Conservation (phyloP, 768 basidiomycete genomes). For the Russula virescens region DNA sequence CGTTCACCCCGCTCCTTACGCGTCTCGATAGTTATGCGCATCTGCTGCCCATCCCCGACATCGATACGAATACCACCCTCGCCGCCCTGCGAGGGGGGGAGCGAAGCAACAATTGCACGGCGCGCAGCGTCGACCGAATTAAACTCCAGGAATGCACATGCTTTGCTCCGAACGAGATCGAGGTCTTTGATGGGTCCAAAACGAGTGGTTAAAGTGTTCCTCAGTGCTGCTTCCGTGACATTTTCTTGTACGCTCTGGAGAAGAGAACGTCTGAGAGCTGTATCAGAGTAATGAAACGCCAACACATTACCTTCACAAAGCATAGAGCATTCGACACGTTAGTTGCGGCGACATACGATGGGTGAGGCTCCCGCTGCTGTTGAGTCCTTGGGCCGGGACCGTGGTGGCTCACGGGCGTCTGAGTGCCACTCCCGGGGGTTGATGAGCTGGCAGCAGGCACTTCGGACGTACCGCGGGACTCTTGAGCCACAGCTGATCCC, state of each 20-base stretch:
- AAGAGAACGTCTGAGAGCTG: conserved; percentile 15
- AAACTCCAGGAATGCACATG: conserved; percentile 96
- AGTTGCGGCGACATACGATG: conserved; percentile 50
- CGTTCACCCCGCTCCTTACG: conserved; percentile 90
- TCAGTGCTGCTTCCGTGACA: conserved; percentile 48
- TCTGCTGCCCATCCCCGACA: conserved; percentile 46
- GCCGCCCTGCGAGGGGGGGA: conserved; percentile 66
- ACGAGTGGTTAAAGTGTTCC: conserved; percentile 44
- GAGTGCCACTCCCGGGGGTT: conserved; percentile 38
- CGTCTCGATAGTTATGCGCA: conserved; percentile 75
- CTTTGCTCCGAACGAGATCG: conserved; percentile 82
- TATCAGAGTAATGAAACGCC: neutral
- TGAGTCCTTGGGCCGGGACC: conserved; percentile 34
- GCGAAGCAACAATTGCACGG: conserved; percentile 71
- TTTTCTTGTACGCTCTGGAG: conserved; percentile 65
- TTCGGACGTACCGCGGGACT: conserved; percentile 72
- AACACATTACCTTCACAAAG: conserved; percentile 77
- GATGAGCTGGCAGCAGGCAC: conserved; percentile 42
- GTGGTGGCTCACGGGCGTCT: conserved; percentile 31
- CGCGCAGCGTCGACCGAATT: conserved; percentile 68
- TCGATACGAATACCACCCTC: conserved; percentile 86
- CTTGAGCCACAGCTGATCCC: conserved; percentile 75
- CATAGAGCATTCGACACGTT: conserved; percentile 68
- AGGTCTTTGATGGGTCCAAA: conserved; percentile 84
- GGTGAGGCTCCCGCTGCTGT: conserved; percentile 40